Evolutionary conservation across 2,329 filamentous ascomycete species (phyloP), one percentile per base, ranked within the genome.

Genomic region (Talaromyces sp.): DNA sequence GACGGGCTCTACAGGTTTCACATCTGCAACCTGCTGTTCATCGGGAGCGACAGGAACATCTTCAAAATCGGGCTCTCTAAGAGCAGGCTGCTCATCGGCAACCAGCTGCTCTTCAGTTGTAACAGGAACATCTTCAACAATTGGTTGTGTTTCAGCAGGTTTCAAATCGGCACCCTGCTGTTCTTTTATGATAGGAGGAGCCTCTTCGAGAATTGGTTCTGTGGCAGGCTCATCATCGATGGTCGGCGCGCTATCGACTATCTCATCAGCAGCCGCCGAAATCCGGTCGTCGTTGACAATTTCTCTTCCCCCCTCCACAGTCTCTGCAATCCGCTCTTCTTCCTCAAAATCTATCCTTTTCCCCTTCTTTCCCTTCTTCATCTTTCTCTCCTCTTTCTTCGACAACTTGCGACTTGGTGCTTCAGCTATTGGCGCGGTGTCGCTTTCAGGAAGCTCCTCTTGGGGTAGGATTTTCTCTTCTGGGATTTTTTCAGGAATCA

Each of bases 301-400:
- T 39, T 57, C 50, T 24, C 10, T 5, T 24, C 57, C 24, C 22
- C 41, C 35, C 14, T 50, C 60, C n/a, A 45, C 22, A 13, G 33
- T n/a, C 24, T 19, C 39, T 31, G 65, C 50, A 39, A 3, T 8
- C 41, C 56, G 27, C 16, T 33, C 60, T 19, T 66, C 56, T 10
- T 65, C 61, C n/a, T 66, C 58, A 60, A 59, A 33, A 24, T 62
- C 31, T 31, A 52, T 52, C 27, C 67, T 68, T 7, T 31, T 31
- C 27, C 6, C 35, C 35, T 37, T 37, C 41, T 65, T 69, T 7
- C 65, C 66, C 60, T 70, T 70, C 65, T 72, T 71, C 31, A 73
- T 70, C 54, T 70, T 72, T 65, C 71, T 74, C 59, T 68, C 73
- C 68, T 72, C 68, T 64, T 75, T 72, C 35, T 70, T 73, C 6